Conservation (phyloP, 768 basidiomycete genomes). For the Kockovaella imperatae region DNA sequence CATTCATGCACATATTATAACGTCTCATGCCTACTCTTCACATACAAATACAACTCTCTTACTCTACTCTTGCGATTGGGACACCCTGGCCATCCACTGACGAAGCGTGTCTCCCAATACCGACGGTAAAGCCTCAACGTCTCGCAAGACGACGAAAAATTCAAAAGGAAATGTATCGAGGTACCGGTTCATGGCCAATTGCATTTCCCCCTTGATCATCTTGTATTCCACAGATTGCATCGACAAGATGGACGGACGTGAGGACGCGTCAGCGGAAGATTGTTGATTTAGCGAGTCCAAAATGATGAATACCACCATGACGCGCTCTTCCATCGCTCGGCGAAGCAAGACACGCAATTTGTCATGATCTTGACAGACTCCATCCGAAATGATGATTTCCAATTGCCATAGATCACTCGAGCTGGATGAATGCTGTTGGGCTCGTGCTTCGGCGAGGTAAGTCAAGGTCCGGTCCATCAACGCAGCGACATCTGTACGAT, state of each 20-base stretch:
- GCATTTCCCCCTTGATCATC: constrained; percentile 61
- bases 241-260: constrained; percentile 69
- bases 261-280: constrained; percentile 6
- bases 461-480: constrained; percentile 71
- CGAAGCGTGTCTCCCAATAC: constrained; percentile 78
- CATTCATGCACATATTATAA: neutral
- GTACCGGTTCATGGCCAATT: constrained; percentile 79
- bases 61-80: constrained; percentile 34
- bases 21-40: neutral
- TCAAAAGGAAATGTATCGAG: constrained; percentile 96
- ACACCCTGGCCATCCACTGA: constrained; percentile 54
- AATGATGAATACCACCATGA: constrained; percentile 94
- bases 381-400: constrained; percentile 96
- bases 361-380: constrained; percentile 96
- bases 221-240: constrained; percentile 84
- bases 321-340: constrained; percentile 75
- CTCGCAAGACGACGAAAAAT: constrained; percentile 83
- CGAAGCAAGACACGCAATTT: constrained; percentile 68
- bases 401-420: constrained; percentile 90
- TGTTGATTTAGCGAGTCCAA: constrained; percentile 70
- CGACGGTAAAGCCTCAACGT: constrained; percentile 84
- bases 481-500: constrained; percentile 74
- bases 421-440: constrained; percentile 56
- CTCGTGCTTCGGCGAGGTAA: constrained; percentile 68
- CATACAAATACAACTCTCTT: neutral